These are phyloP conservation scores for Ceratopteris richardii DNA, from an alignment of 75 land plant genomes.

Conservation along the genomic window DNA sequence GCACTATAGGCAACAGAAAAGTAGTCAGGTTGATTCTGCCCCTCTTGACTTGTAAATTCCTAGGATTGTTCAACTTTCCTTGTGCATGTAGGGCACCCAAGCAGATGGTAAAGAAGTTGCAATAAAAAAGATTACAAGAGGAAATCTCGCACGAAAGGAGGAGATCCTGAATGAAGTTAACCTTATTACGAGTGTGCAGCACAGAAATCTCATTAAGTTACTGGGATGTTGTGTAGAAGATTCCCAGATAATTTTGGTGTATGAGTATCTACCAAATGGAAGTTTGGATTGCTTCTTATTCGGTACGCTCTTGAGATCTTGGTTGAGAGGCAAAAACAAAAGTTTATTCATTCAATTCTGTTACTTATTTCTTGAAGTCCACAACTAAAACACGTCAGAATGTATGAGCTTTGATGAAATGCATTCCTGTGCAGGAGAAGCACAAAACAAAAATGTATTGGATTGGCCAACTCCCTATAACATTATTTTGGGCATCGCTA, in stretches of 20 bases:
- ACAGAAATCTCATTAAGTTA: conserved; percentile 48
- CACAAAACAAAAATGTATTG: no score
- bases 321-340: conserved; percentile 2
- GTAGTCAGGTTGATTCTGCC: no score
- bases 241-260: conserved; percentile 48
- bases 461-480: conserved; percentile 56
- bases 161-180: conserved; percentile 59
- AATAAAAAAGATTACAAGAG: conserved; percentile 45
- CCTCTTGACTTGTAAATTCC: no score
- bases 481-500: conserved; percentile 53
- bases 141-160: conserved; percentile 42
- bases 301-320: conserved; percentile 13
- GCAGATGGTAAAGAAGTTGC: conserved; percentile 39
- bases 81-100: conserved; percentile 37
- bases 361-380: no score
- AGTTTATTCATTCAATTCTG: no score
- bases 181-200: conserved; percentile 43
- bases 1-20: no score
- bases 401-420: no score
- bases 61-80: no score
- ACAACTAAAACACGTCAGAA: no score
- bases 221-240: no score
- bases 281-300: conserved; percentile 58
- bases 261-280: conserved; percentile 54
- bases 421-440: no score